Evolutionary conservation across 2,329 filamentous ascomycete genomes (phyloP), one percentile per base, ranked within the genome.

Genomic region (Paramyrothecium roridum): DNA sequence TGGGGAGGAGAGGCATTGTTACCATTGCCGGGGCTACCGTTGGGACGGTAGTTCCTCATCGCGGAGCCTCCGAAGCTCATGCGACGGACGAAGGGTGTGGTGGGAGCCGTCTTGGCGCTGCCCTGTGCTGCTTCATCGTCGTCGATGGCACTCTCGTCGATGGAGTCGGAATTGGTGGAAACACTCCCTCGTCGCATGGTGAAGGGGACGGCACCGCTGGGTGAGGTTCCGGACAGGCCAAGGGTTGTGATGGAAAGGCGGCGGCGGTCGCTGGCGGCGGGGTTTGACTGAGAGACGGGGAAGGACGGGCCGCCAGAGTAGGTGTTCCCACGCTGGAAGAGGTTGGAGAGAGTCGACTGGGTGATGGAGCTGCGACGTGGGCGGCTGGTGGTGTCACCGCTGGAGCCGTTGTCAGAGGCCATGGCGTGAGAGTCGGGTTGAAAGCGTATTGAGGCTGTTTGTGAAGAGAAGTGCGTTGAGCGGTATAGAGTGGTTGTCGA

Each of bases 41-140:
- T 79, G 37, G 75, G 74, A 53, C 77, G 73, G 58, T 69, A 75
- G 59, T 77, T 76, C 63, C 86, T 87, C 64, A 90, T 83, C 73
- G 86, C 87, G 70, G 91, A 85, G 58, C 89, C 88, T 58, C 93
- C 93, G 67, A 96, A 96, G 74, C 93, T 97, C 78, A 96, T 87
- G 56, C 93, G 89, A 63, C 93, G 88, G 57, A 84, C 84, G 68
- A 93, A 93, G 34, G 92, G 90, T 13, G 89, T 90, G 53, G 78
- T 82, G 34, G 90, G 87, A 17, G 82, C 80, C 62, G 82, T 83
- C 66, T 80, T 82, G 43, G 77, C 69, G 55, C 73, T 72, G 52
- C 73, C 70, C n/a, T 76, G 71, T 43, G 78, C 73, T 53, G 78
- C 75, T 21, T 86, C 84, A 46, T 86, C 84, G 57, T 93, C 89